phyloP scores from a whole-genome alignment of 78 protist genomes.

The Salpingoeca rosetta region DNA sequence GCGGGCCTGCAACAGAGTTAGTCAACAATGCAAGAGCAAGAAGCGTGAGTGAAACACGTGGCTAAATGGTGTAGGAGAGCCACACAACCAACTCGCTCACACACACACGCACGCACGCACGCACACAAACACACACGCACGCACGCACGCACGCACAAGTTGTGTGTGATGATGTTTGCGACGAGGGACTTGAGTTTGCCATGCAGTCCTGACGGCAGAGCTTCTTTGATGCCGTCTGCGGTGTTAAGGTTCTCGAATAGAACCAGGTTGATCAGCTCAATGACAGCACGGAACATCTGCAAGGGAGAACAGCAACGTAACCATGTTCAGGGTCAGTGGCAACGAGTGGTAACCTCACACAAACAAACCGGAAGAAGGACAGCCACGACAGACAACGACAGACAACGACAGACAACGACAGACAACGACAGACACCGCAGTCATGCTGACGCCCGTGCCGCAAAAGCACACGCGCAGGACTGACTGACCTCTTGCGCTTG shows the following conservation, averaged over 20 bases:
- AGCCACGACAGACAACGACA: too few relatives aligned
- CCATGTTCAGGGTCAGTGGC: too few relatives aligned
- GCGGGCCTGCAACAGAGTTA: background rate
- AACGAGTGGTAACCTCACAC: background rate
- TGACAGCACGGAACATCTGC: background rate
- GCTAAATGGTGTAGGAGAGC: background rate
- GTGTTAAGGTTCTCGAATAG: too few relatives aligned
- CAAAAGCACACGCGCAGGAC: too few relatives aligned
- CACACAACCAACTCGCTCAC: background rate
- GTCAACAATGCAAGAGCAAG: background rate
- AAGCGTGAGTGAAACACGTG: background rate
- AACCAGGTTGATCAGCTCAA: too few relatives aligned
- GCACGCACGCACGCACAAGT: background rate
- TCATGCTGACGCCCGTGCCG: too few relatives aligned
- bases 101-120: background rate
- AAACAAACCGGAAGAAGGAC: background rate
- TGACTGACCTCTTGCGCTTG: too few relatives aligned
- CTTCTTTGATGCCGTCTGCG: too few relatives aligned
- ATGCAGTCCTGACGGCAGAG: too few relatives aligned
- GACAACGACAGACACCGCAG: too few relatives aligned
- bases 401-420: too few relatives aligned
- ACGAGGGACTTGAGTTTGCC: background rate
- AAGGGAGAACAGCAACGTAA: background rate
- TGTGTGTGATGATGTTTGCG: background rate
- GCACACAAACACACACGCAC: background rate